These are phyloP conservation scores for Chlorella sorokiniana DNA, from an alignment of 139 green algal species.

Conservation along the genomic window DNA sequence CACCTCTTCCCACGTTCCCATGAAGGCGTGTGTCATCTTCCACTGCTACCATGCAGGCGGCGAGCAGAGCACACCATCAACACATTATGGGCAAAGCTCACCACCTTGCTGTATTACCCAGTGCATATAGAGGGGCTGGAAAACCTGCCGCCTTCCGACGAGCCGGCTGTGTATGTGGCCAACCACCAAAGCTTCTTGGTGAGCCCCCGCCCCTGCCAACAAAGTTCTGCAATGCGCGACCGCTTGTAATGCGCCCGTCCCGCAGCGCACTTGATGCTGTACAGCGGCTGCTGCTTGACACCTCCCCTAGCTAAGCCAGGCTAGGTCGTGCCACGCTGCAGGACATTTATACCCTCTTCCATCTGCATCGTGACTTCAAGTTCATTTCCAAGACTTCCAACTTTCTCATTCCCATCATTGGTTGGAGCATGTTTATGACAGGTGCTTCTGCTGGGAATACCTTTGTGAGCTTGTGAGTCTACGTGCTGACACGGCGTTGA, in stretches of 20 bases:
- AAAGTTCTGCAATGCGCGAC: neutral
- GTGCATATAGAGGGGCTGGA: conserved; percentile 84
- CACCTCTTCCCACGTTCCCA: neutral
- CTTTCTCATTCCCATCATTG: conserved; percentile 98
- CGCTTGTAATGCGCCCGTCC: neutral
- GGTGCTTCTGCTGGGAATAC: conserved; percentile 44
- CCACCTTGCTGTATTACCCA: conserved; percentile 81
- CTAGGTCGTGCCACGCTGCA: too few species aligned
- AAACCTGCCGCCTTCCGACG: conserved; percentile 79
- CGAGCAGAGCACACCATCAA: conserved; percentile 89
- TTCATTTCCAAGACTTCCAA: conserved; percentile 97
- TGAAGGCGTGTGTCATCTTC: neutral
- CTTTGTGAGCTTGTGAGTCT: neutral
- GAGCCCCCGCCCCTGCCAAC: neutral
- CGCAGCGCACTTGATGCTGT: neutral
- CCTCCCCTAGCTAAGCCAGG: too few species aligned
- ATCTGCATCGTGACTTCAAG: conserved; percentile 91
- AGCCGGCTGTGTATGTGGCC: conserved; percentile 92
- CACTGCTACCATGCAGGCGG: conserved; percentile 40
- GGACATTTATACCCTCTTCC: conserved; percentile 94
- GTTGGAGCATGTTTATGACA: conserved; percentile 98
- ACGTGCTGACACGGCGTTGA: neutral
- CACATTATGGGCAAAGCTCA: conserved; percentile 91
- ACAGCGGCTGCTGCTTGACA: neutral
- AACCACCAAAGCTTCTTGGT: conserved; percentile 98